Base-by-base conservation (phyloP, 768 basidiomycete species). In the Asterophora parasitica region DNA sequence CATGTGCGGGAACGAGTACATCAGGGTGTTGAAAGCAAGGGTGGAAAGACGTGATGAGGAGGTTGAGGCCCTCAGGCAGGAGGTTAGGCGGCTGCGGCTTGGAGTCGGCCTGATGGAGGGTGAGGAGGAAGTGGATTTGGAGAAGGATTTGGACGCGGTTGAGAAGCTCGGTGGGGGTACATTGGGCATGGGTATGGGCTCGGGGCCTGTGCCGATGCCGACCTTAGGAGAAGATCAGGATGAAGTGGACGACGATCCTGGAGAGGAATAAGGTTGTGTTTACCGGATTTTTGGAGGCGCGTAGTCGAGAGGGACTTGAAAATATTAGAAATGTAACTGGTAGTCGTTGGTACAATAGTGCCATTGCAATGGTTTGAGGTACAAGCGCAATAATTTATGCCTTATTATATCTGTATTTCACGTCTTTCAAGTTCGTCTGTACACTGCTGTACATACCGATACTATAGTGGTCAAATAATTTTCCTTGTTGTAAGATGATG, bases 1-100 rank as follows among this genome's bases (percentile, higher is more conserved):
- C 46, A 82, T 91, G 50, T 94, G 90, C 59, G 89, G 88, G 30
- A 97, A 97, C 64, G 88, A 92, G 62, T 94, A 77, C 61, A 85
- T 97, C 52, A 74, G 84, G 54, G 69, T 78, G 52, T 74, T 96
- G 58, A 87, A 87, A 51, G 83, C 70, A 13, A 79, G 88, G 26
- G 78, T 94, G 41, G 85, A 88, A 45, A 74, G 88, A 59, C 68
- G 93, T 53, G 91, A 96, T 59, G 76, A 74, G 38, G 91, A 92
- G 68, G 87, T 95, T 56, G 70, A 62, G 48, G 69, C 57, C 58
- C 61, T 95, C 60, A 73, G 90, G 53, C 63, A 60, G 53, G 91
- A 92, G 64, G 75, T 95, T 20, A 60, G 62, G 54, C 69, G 82
- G 48, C 64, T 93, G 61, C 72, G 84, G 38, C 51, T 57, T 23